phyloP scores from a whole-genome alignment of 2,329 filamentous ascomycete genomes.

The Trichoderma pleuroti region DNA sequence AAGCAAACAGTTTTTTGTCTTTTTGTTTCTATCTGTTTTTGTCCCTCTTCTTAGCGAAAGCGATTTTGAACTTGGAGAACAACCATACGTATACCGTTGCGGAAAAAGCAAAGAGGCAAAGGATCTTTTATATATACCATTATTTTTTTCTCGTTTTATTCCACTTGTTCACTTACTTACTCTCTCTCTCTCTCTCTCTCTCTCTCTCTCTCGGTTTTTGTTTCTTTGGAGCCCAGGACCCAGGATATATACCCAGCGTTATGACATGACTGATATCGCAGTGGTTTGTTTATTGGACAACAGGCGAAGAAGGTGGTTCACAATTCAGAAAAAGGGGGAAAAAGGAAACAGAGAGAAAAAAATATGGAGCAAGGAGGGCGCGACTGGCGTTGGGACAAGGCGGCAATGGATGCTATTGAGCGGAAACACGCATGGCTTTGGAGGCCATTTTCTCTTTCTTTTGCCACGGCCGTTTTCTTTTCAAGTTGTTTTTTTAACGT shows the following conservation, averaged over 20 bases:
- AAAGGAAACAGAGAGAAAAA: background rate
- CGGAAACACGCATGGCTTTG: background rate
- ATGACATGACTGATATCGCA: slow-evolving; percentile 22
- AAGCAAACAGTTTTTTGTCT: background rate
- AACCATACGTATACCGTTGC: background rate
- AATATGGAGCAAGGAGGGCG: background rate
- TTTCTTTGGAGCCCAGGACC: slow-evolving; percentile 23
- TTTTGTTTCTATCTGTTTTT: background rate
- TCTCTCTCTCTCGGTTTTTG: slow-evolving; percentile 1
- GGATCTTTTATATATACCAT: background rate
- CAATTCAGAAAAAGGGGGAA: background rate
- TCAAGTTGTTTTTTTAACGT: background rate
- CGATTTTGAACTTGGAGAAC: slow-evolving; percentile 1
- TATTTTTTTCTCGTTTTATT: background rate
- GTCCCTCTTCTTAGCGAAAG: background rate
- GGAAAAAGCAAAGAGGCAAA: background rate
- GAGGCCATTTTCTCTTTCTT: background rate
- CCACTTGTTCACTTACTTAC: slow-evolving; percentile 15
- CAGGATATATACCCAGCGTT: slow-evolving; percentile 32
- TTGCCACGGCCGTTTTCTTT: background rate
- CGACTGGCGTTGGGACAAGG: slow-evolving; percentile 17
- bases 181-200: slow-evolving; percentile 1
- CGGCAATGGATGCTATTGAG: background rate
- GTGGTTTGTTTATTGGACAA: slow-evolving; percentile 17
- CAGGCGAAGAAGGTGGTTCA: background rate